Percentiles rank a stretch among this genome's conserved stretches.
Conservation (phyloP, 1,284 basidiomycete species). For the Sporisorium sorghi region DNA sequence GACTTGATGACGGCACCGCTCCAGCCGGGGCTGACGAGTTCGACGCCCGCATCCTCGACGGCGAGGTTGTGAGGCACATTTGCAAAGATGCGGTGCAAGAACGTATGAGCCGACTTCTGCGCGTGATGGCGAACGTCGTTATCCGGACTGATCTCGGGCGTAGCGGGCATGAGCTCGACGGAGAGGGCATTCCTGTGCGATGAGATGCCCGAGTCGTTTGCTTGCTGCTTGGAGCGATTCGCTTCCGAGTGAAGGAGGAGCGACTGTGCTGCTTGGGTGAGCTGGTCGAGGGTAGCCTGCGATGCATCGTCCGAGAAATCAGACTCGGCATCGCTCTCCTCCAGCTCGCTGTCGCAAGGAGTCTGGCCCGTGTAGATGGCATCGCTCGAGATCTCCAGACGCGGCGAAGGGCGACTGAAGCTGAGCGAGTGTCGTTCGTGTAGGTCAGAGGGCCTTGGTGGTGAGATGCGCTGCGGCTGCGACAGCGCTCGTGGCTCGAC, state of each 20-base stretch:
- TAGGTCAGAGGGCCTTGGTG: conserved; percentile 6
- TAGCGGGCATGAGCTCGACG: conserved; percentile 54
- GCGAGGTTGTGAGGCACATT: conserved; percentile 30
- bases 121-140: conserved; percentile 54
- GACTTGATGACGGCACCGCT: conserved; percentile 59
- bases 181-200: conserved; percentile 20
- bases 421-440: not conserved
- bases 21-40: conserved; percentile 62
- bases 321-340: conserved; percentile 26
- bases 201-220: conserved; percentile 18
- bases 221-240: conserved; percentile 15
- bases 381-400: conserved; percentile 19
- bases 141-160: conserved; percentile 62
- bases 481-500: conserved; percentile 13
- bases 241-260: conserved; percentile 29
- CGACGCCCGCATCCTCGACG: conserved; percentile 60
- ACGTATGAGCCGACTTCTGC: conserved; percentile 51
- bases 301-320: conserved; percentile 39
- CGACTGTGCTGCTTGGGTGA: conserved; percentile 35
- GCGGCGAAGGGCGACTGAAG: conserved; percentile 4
- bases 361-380: conserved; percentile 40
- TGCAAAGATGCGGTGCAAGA: conserved; percentile 54
- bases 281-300: conserved; percentile 33
- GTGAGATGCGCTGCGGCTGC: conserved; percentile 19
- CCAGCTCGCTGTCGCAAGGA: conserved; percentile 42